Base-by-base conservation (phyloP, 1,284 basidiomycete species). In the Malassezia brasiliensis region DNA sequence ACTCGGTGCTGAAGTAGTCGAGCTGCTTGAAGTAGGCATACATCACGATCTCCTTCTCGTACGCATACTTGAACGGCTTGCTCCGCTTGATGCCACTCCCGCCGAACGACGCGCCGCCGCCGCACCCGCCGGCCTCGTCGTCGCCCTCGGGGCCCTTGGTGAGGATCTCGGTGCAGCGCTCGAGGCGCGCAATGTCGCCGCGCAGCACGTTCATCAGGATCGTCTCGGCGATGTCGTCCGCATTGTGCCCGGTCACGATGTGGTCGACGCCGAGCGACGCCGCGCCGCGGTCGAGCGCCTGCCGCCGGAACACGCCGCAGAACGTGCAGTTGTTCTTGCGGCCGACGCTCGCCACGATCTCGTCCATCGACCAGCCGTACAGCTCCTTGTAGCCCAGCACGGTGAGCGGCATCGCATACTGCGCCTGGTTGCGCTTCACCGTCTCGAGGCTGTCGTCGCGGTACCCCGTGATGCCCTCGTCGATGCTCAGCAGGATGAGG, bases 41-140 rank as follows among this genome's bases (percentile, higher is more conserved):
- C 91, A 99, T 96, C 62, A 99, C 93, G 42, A 99, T 98, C 77
- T 99, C 93, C 78, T 99, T 99, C 78, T 99, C 94, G 72, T 98
- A 98, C 0, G 90, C 86, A 69, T 96, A 78, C 76, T 96, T 98
- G 82, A 99, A 98, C 3, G 93, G 93, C 77, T 99, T 99, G 59
- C 88, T 91, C 44, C 94, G 83, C 75, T 85, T 88, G 74, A 98
- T 96, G 0, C 89, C 93, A 69, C 91, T 88, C 44, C 62, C 59
- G 7, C 62, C 62, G 12, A 52, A 52, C 22, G 39, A 48, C 28
- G 50, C 59, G 5, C 42, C 53, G 11, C 60, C 63, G 42, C 62
- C 63, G 31, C 56, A 52, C 11, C 67, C 62, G 91, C 62, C 51
- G 28, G 62, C 52, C 2, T 55, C 61, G 36, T 65, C 60, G 49